Evolutionary conservation across 352 stramenopile genomes (phyloP).

Genomic region (Globisporangium spinosum): DNA sequence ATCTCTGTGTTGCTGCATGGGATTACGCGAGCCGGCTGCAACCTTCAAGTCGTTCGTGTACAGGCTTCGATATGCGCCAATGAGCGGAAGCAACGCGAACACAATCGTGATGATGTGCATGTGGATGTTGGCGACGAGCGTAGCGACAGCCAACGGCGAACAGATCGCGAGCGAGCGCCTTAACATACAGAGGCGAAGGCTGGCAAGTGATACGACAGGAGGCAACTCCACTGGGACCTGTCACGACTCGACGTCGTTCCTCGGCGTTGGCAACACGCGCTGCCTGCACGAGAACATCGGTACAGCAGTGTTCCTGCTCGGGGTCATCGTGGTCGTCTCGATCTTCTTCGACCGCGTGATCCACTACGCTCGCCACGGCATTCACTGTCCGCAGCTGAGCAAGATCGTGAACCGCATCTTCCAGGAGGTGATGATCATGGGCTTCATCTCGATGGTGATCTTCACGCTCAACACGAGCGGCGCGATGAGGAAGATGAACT

Average conservation of each 20-base stretch:
- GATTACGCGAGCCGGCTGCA: not conserved
- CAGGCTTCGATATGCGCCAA: constrained; percentile 6
- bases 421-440: constrained; percentile 87
- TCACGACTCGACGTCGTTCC: constrained; percentile 54
- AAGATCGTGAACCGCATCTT: constrained; percentile 86
- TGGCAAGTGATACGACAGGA: not conserved
- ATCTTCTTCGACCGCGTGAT: constrained; percentile 60
- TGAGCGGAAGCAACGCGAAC: not conserved
- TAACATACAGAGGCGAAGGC: not conserved
- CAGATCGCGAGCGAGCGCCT: not conserved
- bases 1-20: constrained; percentile 6
- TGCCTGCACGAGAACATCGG: constrained; percentile 72
- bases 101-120: not conserved
- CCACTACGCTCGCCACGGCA: constrained; percentile 39
- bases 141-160: not conserved
- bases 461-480: constrained; percentile 85
- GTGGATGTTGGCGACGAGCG: not conserved
- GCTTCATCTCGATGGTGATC: constrained; percentile 87
- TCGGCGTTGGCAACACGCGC: constrained; percentile 77
- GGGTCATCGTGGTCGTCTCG: constrained; percentile 73
- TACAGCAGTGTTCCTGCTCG: constrained; percentile 72
- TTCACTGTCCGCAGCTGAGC: constrained; percentile 75
- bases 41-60: not conserved
- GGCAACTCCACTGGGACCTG: constrained; percentile 23
- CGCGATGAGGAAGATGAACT: constrained; percentile 43